phyloP scores from a whole-genome alignment of 169 alveolate species.

The Cryptosporidium ubiquitum region DNA sequence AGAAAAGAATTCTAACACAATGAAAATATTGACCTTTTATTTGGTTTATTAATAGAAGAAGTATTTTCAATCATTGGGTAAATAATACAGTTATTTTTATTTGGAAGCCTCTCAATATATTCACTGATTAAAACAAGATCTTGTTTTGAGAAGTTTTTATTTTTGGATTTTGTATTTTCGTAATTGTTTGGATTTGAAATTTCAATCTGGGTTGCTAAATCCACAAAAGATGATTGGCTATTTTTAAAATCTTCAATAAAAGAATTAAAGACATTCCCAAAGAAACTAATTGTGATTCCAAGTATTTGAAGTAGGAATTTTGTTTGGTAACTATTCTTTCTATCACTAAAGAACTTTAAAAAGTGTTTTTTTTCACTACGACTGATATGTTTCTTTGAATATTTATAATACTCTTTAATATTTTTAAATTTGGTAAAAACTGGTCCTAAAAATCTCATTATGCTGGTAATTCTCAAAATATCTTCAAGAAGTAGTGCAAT shows the following conservation, averaged over 20 bases:
- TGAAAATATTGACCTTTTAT: constrained; percentile 8
- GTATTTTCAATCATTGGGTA: not conserved
- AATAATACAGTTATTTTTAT: constrained; percentile 34
- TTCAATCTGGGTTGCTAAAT: constrained; percentile 39
- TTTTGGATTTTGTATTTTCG: not conserved
- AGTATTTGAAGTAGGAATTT: constrained; percentile 44
- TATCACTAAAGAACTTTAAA: constrained; percentile 30
- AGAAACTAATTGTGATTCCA: constrained; percentile 16
- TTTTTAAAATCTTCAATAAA: constrained; percentile 8
- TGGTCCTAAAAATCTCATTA: constrained; percentile 37
- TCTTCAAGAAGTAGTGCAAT: constrained; percentile 25
- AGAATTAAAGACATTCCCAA: constrained; percentile 48
- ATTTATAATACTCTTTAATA: constrained; percentile 35
- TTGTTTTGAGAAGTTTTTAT: constrained; percentile 27
- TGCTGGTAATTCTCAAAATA: constrained; percentile 48
- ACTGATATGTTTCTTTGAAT: not conserved
- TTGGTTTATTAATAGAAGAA: not conserved
- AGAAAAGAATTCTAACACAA: not conserved
- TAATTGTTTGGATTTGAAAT: not conserved
- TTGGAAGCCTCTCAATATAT: constrained; percentile 37
- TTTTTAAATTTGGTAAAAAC: not conserved
- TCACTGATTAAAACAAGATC: constrained; percentile 36
- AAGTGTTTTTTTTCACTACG: not conserved
- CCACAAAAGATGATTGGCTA: not conserved
- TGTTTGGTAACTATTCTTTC: constrained; percentile 37